These are phyloP conservation scores for Pseudotsuga menziesii DNA, from an alignment of 75 land plant genomes.

Conservation along the genomic window DNA sequence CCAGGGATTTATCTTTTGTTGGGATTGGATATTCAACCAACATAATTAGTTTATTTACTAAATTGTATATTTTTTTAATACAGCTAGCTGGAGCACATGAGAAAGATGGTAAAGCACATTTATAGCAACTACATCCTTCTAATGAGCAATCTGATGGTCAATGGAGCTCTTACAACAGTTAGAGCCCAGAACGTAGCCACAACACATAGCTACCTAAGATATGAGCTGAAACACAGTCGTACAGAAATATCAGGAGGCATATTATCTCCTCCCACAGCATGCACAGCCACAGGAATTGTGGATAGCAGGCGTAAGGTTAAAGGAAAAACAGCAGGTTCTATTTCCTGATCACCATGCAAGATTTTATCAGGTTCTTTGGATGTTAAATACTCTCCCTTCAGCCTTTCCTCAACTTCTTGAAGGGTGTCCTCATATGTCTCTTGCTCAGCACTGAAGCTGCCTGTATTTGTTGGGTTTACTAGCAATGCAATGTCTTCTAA, in stretches of 20 bases:
- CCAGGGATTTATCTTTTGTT: background rate
- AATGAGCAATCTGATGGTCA: background rate
- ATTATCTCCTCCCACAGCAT: conserved; percentile 84
- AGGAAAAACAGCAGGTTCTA: conserved; percentile 69
- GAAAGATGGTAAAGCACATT: background rate
- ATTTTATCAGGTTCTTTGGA: background rate
- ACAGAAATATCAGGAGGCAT: conserved; percentile 74
- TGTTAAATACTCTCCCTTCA: background rate
- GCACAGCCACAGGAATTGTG: conserved; percentile 60
- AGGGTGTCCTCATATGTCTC: background rate
- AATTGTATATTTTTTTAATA: background rate
- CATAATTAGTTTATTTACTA: background rate
- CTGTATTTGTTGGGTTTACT: conserved; percentile 28
- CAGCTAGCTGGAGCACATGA: background rate
- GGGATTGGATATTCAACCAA: background rate
- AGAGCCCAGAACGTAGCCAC: background rate
- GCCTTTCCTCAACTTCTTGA: background rate
- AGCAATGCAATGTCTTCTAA: conserved; percentile 69
- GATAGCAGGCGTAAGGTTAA: conserved; percentile 62
- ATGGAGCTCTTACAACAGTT: background rate
- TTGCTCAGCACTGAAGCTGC: conserved; percentile 2
- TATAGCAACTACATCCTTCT: background rate
- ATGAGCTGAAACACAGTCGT: conserved; percentile 68
- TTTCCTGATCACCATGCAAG: background rate
- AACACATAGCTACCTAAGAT: conserved; percentile 13